phyloP scores from a whole-genome alignment of 805 yeast genomes.

The Pichia eremophila region DNA sequence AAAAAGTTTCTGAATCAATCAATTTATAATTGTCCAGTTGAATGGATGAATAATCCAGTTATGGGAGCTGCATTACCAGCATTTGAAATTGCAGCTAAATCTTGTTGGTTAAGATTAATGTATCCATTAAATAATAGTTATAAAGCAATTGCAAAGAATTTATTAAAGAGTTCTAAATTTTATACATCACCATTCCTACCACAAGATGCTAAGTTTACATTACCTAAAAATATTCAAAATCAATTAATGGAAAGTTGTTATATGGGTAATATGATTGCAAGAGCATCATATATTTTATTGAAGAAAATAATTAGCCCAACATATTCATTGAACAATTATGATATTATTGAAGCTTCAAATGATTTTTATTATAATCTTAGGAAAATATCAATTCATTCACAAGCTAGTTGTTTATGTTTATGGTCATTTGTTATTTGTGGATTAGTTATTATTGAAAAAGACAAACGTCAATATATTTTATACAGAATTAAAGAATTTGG shows the following conservation, averaged over 20 bases:
- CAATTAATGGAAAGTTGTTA: constrained; percentile 10
- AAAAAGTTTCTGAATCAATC: constrained; percentile 26
- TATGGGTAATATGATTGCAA: constrained; percentile 6
- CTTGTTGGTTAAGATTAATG: constrained; percentile 28
- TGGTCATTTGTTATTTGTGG: constrained; percentile 14
- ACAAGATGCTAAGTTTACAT: neutral
- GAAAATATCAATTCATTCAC: constrained; percentile 4
- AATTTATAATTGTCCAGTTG: constrained; percentile 23
- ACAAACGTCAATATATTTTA: constrained; percentile 7
- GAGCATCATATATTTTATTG: constrained; percentile 5
- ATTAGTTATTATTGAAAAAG: constrained; percentile 3
- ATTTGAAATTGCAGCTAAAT: constrained; percentile 31
- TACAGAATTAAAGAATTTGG: constrained; percentile 5
- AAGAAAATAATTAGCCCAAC: constrained; percentile 7
- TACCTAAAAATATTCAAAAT: constrained; percentile 7
- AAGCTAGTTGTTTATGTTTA: constrained; percentile 3
- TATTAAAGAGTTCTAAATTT: constrained; percentile 6
- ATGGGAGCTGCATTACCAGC: constrained; percentile 31
- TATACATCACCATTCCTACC: constrained; percentile 8
- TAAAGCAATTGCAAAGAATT: neutral
- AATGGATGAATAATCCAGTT: constrained; percentile 35
- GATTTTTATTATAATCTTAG: constrained; percentile 1
- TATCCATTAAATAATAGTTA: constrained; percentile 11
- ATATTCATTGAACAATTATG: neutral
- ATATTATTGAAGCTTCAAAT: constrained; percentile 1